These are phyloP conservation scores for Termitomyces sp. DNA, from an alignment of 768 basidiomycete species.

Conservation along the genomic window DNA sequence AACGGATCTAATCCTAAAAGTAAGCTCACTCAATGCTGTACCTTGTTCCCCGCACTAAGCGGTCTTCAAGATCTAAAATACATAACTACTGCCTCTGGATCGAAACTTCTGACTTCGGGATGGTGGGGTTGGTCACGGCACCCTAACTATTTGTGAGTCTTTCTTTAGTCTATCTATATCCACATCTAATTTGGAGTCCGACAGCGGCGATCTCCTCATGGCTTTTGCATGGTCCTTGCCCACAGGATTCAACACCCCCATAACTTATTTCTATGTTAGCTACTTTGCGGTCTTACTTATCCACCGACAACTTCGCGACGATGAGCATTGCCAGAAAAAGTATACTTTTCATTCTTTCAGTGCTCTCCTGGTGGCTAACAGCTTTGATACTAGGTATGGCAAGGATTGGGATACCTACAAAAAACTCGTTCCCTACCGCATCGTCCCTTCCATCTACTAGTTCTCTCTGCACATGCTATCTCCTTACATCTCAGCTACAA, in stretches of 20 bases:
- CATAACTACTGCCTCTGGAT: constrained; percentile 64
- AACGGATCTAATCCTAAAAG: constrained; percentile 94
- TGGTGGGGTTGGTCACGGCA: constrained; percentile 98
- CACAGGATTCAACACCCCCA: constrained; percentile 85
- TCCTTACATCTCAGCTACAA: neutral
- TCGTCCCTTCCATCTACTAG: constrained; percentile 80
- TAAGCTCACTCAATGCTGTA: constrained; percentile 24
- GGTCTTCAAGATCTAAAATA: constrained; percentile 12
- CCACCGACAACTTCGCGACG: constrained; percentile 88
- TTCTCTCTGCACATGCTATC: neutral
- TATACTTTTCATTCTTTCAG: constrained; percentile 27
- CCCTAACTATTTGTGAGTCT: constrained; percentile 79
- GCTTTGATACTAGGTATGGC: constrained; percentile 61
- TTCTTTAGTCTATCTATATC: neutral
- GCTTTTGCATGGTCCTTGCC: constrained; percentile 90
- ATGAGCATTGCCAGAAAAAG: constrained; percentile 89
- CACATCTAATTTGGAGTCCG: neutral
- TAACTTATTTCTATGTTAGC: constrained; percentile 91
- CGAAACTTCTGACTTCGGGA: constrained; percentile 88
- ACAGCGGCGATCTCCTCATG: constrained; percentile 55
- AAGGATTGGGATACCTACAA: constrained; percentile 93
- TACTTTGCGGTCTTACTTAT: constrained; percentile 89
- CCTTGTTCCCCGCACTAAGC: neutral
- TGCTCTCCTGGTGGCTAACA: neutral
- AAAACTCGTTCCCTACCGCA: constrained; percentile 77